Evolutionary conservation across 2,329 filamentous ascomycete genomes (phyloP), one percentile per base, ranked within the genome.

Genomic region (Dactylonectria macrodidyma): DNA sequence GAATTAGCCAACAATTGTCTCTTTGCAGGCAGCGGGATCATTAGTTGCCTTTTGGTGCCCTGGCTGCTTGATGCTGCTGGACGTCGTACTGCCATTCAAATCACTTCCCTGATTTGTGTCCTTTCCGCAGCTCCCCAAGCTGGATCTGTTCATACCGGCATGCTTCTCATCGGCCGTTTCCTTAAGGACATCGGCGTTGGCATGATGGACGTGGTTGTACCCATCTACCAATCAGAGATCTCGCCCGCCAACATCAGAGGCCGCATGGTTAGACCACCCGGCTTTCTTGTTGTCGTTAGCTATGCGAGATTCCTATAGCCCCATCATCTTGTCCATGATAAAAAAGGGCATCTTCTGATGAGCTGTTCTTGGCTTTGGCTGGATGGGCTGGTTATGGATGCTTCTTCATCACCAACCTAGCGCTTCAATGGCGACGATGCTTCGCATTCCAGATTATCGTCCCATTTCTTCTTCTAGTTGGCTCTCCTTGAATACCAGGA

Each of bases 81-180:
- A 14, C 36, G 55, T 9, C 55, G 55, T 41, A 7, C 14, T 24
- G 55, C 55, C 16, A 58, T 58, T 14, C 55, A 58, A 34, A 58
- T 58, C 11, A 58, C 55, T 11, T 57, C 60, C 14, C 3, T 57
- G 12, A 12, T 63, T 5, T 24, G 58, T 10, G 59, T 79, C 16
- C 78, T 83, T 55, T 83, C 82, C 2, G 81, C 81, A 2, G 76
- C 78, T 30, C 76, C 84, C 9, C 83, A 85, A 61, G 81, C 81
- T 9, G 78, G 75, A 22, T 81, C 82, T 1, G 72, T 78, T 24
- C 74, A 78, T 50, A 74, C 83, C n/a, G 75, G 80, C 0, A 83
- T 83, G 78, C 73, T 84, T 1, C 82, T 83, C 51, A 73, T 66
- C 76, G 81, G 80, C 5, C 78, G 83, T 41, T 79, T 81, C 19